phyloP scores from a whole-genome alignment of 169 alveolate species.

The Plasmodium falciparum region DNA sequence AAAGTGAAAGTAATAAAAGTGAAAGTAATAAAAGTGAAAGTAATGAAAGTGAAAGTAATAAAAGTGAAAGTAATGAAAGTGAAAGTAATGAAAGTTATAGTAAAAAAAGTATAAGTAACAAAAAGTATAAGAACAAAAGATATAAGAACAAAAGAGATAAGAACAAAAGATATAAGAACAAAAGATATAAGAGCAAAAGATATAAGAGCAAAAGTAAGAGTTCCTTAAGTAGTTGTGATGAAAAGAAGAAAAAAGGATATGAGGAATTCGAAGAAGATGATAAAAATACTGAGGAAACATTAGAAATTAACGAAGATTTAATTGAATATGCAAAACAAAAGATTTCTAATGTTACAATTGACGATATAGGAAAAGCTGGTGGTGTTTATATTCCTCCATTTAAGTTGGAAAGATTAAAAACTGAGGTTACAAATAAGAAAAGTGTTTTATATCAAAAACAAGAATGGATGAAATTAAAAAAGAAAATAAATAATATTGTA shows the following conservation, averaged over 20 bases:
- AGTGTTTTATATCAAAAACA: slow-evolving; percentile 95
- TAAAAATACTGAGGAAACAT: slow-evolving; percentile 2
- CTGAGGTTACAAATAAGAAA: slow-evolving; percentile 91
- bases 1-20: neutral
- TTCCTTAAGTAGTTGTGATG: neutral
- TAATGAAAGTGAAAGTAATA: neutral
- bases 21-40: slow-evolving; percentile 24
- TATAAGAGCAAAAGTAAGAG: neutral
- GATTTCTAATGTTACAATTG: slow-evolving; percentile 76
- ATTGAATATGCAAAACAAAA: slow-evolving; percentile 80
- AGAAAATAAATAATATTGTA: slow-evolving; percentile 95
- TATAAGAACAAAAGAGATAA: neutral
- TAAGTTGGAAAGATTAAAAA: slow-evolving; percentile 94
- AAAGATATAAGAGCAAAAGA: neutral
- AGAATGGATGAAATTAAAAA: slow-evolving; percentile 98
- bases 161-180: neutral
- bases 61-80: neutral
- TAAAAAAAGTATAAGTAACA: neutral
- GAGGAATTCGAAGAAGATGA: slow-evolving; percentile 41
- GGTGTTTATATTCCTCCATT: slow-evolving; percentile 98
- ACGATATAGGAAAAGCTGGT: slow-evolving; percentile 89
- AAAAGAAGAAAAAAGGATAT: neutral
- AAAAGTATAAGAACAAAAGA: neutral
- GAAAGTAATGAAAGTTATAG: neutral
- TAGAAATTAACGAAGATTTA: slow-evolving; percentile 78